Conservation (phyloP, 106 monocot genomes). For the Platanthera guangdongensis region DNA sequence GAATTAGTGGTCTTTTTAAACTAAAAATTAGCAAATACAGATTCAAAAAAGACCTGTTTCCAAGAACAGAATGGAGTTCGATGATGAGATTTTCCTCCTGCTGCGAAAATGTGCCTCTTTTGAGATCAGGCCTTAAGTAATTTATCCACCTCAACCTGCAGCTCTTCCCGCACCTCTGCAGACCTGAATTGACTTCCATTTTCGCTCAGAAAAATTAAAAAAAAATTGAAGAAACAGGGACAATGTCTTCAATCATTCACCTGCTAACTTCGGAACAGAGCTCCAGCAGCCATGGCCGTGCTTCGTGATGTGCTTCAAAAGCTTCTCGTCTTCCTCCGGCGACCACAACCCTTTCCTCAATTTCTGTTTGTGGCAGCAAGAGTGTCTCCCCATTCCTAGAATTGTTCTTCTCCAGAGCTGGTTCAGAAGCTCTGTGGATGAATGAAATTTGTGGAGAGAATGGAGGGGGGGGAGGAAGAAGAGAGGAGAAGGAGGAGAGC, state of each 20-base stretch:
- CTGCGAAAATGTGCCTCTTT: conserved; percentile 82
- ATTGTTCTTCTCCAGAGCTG: neutral
- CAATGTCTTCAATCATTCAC: neutral
- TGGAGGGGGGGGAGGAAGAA: neutral
- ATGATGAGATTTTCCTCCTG: conserved; percentile 78
- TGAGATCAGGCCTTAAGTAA: conserved; percentile 76
- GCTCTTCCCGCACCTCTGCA: conserved; percentile 96
- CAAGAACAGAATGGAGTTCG: conserved; percentile 66
- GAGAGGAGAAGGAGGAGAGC: neutral
- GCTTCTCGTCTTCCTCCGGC: conserved; percentile 43
- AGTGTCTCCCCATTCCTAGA: conserved; percentile 26
- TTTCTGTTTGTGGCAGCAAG: conserved; percentile 38
- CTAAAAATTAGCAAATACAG: neutral
- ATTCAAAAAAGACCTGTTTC: conserved; percentile 50
- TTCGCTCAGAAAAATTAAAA: neutral
- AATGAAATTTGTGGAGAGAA: neutral
- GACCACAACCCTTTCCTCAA: conserved; percentile 43
- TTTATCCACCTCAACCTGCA: conserved; percentile 90
- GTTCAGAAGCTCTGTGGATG: neutral
- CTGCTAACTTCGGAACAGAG: conserved; percentile 33
- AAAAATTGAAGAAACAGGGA: neutral
- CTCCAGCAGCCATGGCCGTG: conserved; percentile 43
- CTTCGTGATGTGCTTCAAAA: conserved; percentile 21
- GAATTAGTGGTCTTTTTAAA: neutral
- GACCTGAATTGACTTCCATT: conserved; percentile 27